These are phyloP conservation scores for Nannochloris sp. DNA, from an alignment of 139 green algal species.

Conservation along the genomic window DNA sequence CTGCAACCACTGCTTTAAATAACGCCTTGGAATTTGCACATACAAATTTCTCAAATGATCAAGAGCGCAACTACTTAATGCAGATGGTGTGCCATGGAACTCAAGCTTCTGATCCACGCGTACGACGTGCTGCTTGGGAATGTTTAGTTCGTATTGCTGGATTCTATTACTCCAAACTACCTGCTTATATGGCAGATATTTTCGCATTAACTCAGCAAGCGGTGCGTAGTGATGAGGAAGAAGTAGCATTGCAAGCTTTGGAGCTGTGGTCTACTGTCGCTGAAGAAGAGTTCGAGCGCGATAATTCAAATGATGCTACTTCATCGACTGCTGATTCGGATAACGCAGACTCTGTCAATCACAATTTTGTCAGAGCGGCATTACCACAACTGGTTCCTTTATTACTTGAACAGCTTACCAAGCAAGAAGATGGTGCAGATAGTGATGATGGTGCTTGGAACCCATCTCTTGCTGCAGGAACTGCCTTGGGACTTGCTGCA, in stretches of 20 bases:
- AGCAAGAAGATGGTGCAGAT: constrained; percentile 93
- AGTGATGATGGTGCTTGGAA: constrained; percentile 90
- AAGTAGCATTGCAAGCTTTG: constrained; percentile 86
- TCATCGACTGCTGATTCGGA: constrained; percentile 56
- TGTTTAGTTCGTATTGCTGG: constrained; percentile 85
- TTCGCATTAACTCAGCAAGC: constrained; percentile 78
- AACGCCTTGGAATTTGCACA: constrained; percentile 94
- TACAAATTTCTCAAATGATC: constrained; percentile 90
- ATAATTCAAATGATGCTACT: background rate
- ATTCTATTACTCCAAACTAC: constrained; percentile 90
- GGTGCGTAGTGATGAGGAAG: constrained; percentile 79
- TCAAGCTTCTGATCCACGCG: constrained; percentile 33
- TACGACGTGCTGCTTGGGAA: constrained; percentile 83
- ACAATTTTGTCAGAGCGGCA: constrained; percentile 82
- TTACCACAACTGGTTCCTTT: constrained; percentile 78
- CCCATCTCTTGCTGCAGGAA: constrained; percentile 80
- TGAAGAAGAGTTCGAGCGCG: constrained; percentile 67
- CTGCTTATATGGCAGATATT: constrained; percentile 90
- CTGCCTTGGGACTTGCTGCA: constrained; percentile 80
- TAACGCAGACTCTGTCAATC: constrained; percentile 33
- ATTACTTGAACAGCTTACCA: constrained; percentile 90
- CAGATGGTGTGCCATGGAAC: constrained; percentile 80
- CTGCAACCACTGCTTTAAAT: constrained; percentile 79
- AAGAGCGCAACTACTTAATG: constrained; percentile 97
- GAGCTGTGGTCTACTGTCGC: constrained; percentile 92